Conservation (phyloP, 2,329 filamentous ascomycete species). For the Fusarium buxicola region DNA sequence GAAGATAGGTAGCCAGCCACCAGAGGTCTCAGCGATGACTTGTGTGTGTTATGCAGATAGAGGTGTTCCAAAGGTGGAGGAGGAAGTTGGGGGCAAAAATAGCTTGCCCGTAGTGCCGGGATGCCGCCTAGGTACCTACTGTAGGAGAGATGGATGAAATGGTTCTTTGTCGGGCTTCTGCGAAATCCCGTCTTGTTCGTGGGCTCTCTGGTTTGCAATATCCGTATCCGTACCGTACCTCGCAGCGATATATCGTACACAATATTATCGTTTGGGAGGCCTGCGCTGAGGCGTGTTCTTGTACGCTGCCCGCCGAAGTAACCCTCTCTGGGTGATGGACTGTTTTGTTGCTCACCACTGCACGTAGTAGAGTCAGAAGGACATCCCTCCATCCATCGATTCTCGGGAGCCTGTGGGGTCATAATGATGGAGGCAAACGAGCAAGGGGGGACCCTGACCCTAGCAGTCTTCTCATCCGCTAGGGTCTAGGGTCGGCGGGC, state of each 20-base stretch:
- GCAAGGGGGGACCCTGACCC: constrained; percentile 33
- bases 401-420: constrained; percentile 40
- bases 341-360: constrained; percentile 29
- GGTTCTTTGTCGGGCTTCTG: constrained; percentile 23
- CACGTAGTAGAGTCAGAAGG: constrained; percentile 38
- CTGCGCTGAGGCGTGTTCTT: constrained; percentile 26
- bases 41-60: constrained; percentile 34
- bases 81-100: constrained; percentile 33
- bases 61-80: constrained; percentile 33
- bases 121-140: constrained; percentile 26
- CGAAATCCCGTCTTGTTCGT: constrained; percentile 5
- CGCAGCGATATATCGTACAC: not conserved
- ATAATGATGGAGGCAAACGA: constrained; percentile 31
- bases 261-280: constrained; percentile 13
- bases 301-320: constrained; percentile 7
- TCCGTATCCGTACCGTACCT: not conserved
- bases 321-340: constrained; percentile 15
- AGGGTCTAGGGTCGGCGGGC: constrained; percentile 36
- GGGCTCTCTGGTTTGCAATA: constrained; percentile 15
- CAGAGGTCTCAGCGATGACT: constrained; percentile 24
- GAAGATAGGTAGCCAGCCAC: no score
- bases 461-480: constrained; percentile 31
- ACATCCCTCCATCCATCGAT: constrained; percentile 34
- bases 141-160: constrained; percentile 26
- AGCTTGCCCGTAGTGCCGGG: constrained; percentile 38